Evolutionary conservation across 2,329 filamentous ascomycete genomes (phyloP).

Genomic region (Ophiostoma montium): DNA sequence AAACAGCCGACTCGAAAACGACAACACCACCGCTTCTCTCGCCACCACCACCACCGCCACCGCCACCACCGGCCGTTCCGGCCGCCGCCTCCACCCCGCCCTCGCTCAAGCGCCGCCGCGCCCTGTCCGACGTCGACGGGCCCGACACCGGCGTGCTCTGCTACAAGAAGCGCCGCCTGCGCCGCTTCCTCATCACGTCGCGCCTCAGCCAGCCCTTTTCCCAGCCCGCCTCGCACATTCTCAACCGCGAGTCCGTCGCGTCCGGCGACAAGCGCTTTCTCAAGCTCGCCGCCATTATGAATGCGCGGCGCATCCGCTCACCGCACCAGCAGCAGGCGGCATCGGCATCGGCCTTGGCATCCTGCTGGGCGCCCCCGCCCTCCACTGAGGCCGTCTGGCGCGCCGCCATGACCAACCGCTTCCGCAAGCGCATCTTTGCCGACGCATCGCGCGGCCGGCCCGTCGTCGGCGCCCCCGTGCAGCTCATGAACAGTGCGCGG

Average conservation of each 20-base stretch:
- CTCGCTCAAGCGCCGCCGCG: conserved; percentile 34
- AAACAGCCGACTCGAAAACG: no score
- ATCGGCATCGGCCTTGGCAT: background rate
- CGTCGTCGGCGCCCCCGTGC: conserved; percentile 12
- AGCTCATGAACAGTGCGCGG: conserved; percentile 7
- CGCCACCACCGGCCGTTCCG: background rate
- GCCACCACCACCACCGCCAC: background rate
- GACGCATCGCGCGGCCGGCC: conserved; percentile 18
- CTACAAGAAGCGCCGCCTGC: conserved; percentile 54
- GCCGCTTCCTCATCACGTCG: conserved; percentile 51
- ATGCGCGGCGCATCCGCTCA: conserved; percentile 18
- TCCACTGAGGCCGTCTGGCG: conserved; percentile 39
- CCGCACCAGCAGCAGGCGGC: no score
- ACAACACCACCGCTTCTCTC: no score
- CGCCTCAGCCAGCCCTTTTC: conserved; percentile 57
- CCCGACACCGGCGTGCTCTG: conserved; percentile 33
- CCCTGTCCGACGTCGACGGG: conserved; percentile 44
- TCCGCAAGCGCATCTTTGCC: conserved; percentile 33
- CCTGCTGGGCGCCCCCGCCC: background rate
- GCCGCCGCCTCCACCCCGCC: background rate
- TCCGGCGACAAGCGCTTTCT: conserved; percentile 33
- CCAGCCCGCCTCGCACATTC: conserved; percentile 53
- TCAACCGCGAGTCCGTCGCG: conserved; percentile 40
- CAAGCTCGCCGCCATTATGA: conserved; percentile 30
- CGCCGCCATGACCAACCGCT: conserved; percentile 50